Evolutionary conservation across 2,329 filamentous ascomycete species (phyloP).

Genomic region (Aspergillus ruber): DNA sequence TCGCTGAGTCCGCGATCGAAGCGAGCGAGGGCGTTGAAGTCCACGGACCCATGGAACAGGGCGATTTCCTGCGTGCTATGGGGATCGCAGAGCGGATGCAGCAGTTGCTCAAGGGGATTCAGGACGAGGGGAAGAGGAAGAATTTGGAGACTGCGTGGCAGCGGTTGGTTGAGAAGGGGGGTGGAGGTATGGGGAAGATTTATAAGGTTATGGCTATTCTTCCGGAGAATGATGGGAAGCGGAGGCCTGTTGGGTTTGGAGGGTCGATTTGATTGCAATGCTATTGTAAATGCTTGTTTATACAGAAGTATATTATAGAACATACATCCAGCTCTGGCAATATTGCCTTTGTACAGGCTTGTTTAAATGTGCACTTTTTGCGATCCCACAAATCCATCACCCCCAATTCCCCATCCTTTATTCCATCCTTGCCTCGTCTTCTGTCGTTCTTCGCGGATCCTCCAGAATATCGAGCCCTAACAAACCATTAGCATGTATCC

Average conservation of each 20-base stretch:
- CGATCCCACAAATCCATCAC: background rate
- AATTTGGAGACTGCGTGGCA: conserved; percentile 70
- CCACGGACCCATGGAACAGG: conserved; percentile 85
- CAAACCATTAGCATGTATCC: background rate
- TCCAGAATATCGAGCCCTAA: conserved; percentile 1
- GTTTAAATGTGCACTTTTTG: background rate
- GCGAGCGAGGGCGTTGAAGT: conserved; percentile 79
- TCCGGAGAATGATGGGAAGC: conserved; percentile 66
- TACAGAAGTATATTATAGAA: background rate
- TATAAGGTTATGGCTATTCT: conserved; percentile 92
- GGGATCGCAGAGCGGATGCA: conserved; percentile 74
- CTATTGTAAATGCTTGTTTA: background rate
- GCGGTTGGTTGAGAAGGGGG: conserved; percentile 74
- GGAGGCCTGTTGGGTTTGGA: conserved; percentile 86
- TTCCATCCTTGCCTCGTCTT: background rate
- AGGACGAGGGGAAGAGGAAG: conserved; percentile 47
- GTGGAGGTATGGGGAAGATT: conserved; percentile 83
- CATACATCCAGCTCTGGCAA: background rate
- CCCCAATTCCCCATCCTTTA: background rate
- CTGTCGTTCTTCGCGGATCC: background rate
- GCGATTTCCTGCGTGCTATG: conserved; percentile 69
- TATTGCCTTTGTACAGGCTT: background rate
- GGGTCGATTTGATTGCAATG: conserved; percentile 46
- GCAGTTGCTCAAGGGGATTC: conserved; percentile 52
- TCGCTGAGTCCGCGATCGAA: conserved; percentile 73